These are phyloP conservation scores for Haplographium delicatum DNA, from an alignment of 495 filamentous ascomycete genomes.

Conservation along the genomic window DNA sequence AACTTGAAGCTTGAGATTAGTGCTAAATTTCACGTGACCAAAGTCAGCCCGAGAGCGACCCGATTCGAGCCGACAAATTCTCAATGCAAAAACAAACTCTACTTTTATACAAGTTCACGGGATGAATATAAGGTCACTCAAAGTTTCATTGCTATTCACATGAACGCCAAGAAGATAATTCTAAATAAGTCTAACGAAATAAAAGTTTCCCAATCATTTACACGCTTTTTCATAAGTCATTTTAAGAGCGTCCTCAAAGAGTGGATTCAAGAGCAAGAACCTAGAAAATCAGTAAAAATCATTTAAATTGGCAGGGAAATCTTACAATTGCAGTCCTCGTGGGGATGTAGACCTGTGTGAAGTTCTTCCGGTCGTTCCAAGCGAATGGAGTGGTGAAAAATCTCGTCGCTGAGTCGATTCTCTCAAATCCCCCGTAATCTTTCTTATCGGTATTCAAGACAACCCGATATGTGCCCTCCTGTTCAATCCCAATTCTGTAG, in stretches of 20 bases:
- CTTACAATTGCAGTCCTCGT: conserved; percentile 80
- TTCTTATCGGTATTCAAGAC: conserved; percentile 77
- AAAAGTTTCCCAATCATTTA: too few relatives aligned
- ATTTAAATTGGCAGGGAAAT: conserved; percentile 15
- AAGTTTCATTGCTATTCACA: too few relatives aligned
- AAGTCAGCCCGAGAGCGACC: too few relatives aligned
- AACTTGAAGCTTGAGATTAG: not conserved
- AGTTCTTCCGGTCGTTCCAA: conserved; percentile 89
- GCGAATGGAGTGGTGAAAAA: conserved; percentile 86
- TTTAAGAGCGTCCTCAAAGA: too few relatives aligned
- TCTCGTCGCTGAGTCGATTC: conserved; percentile 68
- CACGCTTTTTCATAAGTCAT: too few relatives aligned
- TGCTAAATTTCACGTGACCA: not conserved
- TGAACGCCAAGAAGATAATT: too few relatives aligned
- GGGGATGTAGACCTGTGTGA: conserved; percentile 87
- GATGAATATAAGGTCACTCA: too few relatives aligned
- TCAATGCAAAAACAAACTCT: too few relatives aligned
- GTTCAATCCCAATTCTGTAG: conserved; percentile 85
- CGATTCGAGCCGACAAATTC: too few relatives aligned
- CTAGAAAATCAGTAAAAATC: conserved; percentile 26
- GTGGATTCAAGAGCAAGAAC: conserved; percentile 49
- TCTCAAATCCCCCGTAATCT: conserved; percentile 72
- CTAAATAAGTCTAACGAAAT: too few relatives aligned
- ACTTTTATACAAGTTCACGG: too few relatives aligned
- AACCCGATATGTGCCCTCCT: conserved; percentile 78